A percentile compares a stretch with the other conserved stretches of the same genome.
These are phyloP conservation scores for Cytospora piceae DNA, from an alignment of 2,329 filamentous ascomycete genomes.

Conservation along the genomic window DNA sequence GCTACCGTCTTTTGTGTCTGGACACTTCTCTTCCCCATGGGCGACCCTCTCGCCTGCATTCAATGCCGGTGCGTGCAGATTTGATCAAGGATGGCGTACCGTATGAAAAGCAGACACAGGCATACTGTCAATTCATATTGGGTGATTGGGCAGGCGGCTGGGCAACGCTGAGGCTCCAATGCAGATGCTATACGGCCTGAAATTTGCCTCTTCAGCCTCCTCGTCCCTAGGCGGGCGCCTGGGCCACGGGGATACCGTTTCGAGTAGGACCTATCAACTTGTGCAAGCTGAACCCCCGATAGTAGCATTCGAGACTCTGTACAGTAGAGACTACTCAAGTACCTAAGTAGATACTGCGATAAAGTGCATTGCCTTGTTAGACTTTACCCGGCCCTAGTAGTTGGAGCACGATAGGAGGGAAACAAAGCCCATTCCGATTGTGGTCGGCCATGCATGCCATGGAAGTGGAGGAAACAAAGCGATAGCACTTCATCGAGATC, in stretches of 20 bases:
- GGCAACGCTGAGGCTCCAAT: background rate
- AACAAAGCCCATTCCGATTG: background rate
- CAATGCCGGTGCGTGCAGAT: background rate
- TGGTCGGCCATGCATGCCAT: background rate
- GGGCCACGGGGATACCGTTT: background rate
- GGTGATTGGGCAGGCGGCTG: background rate
- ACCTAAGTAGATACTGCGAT: background rate
- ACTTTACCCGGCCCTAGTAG: background rate
- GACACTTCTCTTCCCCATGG: background rate
- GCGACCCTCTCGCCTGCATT: background rate
- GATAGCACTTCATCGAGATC: slow-evolving; percentile 1
- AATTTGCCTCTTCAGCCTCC: background rate
- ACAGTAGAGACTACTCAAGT: background rate
- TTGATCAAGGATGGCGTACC: background rate
- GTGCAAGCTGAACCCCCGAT: background rate
- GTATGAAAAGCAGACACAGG: background rate
- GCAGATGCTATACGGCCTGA: background rate
- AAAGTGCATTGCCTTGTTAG: background rate
- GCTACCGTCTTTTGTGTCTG: background rate
- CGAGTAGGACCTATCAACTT: background rate
- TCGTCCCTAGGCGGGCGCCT: background rate
- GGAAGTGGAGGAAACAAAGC: background rate
- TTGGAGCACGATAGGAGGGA: background rate
- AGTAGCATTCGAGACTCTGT: background rate
- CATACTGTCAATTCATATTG: background rate